Percentiles rank a stretch among this genome's conserved stretches.
phyloP scores from a whole-genome alignment of 768 basidiomycete genomes.

The Rhodotorula graminis region DNA sequence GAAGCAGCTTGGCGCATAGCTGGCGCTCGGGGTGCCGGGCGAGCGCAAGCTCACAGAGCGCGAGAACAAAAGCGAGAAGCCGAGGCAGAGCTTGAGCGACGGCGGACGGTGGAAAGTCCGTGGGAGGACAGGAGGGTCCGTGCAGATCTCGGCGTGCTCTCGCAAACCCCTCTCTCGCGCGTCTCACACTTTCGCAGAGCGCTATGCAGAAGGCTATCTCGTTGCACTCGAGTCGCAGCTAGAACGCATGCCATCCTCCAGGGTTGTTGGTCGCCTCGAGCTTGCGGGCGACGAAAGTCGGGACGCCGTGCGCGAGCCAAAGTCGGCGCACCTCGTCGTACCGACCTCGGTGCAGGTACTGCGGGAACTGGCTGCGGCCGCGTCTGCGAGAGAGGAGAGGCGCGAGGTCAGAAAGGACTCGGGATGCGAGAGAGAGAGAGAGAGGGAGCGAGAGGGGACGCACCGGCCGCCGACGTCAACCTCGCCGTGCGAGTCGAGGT shows the following conservation, averaged over 20 bases:
- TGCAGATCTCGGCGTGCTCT: too few species aligned
- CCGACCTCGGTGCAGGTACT: conserved; percentile 74
- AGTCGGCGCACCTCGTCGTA: conserved; percentile 87
- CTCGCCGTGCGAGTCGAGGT: conserved; percentile 90
- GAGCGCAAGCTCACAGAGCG: too few species aligned
- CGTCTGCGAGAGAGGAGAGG: not conserved
- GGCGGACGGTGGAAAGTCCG: not conserved
- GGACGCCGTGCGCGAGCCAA: conserved; percentile 86
- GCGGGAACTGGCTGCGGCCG: conserved; percentile 50
- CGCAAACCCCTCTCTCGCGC: too few species aligned
- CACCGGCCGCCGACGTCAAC: conserved; percentile 87
- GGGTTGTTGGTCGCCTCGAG: conserved; percentile 58
- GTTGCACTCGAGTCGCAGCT: not conserved
- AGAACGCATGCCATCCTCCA: conserved; percentile 26
- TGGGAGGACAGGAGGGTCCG: too few species aligned
- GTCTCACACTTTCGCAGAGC: not conserved
- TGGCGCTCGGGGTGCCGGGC: too few species aligned
- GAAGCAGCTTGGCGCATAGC: too few species aligned
- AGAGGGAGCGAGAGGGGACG: conserved; percentile 39
- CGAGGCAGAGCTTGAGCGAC: too few species aligned
- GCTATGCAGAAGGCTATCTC: not conserved
- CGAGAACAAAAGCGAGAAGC: too few species aligned
- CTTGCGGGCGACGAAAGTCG: conserved; percentile 81
- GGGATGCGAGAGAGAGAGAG: not conserved
- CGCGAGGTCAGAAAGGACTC: not conserved